phyloP scores from a whole-genome alignment of 169 alveolate species.

The Eimeria praecox region DNA sequence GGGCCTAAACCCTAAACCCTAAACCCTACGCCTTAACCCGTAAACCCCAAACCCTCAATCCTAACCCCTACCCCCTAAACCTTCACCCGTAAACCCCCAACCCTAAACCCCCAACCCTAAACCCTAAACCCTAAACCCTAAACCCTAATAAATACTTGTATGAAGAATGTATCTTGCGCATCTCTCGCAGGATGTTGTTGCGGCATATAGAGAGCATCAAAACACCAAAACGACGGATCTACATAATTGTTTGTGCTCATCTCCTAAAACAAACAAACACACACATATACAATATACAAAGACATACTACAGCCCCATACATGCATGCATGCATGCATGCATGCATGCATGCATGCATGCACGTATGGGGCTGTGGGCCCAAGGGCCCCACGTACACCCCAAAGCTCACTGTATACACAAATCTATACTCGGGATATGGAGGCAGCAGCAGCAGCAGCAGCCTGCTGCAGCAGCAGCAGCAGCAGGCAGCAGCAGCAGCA shows the following conservation, averaged over 20 bases:
- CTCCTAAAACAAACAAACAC: constrained; percentile 93
- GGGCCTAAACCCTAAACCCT: constrained; percentile 30
- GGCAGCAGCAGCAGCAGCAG: too few relatives aligned
- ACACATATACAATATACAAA: too few relatives aligned
- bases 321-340: background rate
- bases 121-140: constrained; percentile 43
- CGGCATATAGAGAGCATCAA: constrained; percentile 99
- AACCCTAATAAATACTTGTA: constrained; percentile 84
- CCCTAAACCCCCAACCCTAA: constrained; percentile 1
- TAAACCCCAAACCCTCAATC: background rate
- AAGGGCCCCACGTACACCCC: background rate
- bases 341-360: background rate
- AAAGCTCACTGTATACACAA: too few relatives aligned
- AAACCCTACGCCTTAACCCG: background rate
- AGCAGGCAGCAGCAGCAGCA: too few relatives aligned
- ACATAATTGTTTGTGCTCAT: constrained; percentile 99
- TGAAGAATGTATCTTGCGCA: constrained; percentile 99
- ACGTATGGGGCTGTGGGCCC: too few relatives aligned
- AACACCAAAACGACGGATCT: constrained; percentile 99
- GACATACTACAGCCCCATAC: too few relatives aligned
- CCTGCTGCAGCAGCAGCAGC: too few relatives aligned
- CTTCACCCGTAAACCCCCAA: background rate
- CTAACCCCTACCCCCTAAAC: background rate
- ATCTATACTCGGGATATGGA: too few relatives aligned
- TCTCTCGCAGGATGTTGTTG: constrained; percentile 99